phyloP scores from a whole-genome alignment of 179 eudicot species.

The Heliamphora pulchella region DNA sequence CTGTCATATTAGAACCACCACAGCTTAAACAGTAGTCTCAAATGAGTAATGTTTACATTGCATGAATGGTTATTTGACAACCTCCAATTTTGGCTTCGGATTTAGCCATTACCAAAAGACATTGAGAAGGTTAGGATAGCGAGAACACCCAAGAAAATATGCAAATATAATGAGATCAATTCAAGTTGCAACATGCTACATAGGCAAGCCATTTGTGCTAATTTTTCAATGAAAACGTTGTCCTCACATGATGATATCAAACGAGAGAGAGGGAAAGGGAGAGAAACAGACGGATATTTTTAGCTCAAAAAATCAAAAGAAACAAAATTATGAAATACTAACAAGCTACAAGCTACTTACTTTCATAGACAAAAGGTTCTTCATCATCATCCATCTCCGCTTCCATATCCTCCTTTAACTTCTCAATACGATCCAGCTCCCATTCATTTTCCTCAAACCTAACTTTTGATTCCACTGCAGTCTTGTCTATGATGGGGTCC shows the following conservation, averaged over 20 bases:
- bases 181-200: background rate
- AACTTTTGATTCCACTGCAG: constrained; percentile 49
- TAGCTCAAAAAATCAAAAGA: background rate
- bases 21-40: background rate
- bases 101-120: background rate
- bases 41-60: background rate
- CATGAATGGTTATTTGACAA: background rate
- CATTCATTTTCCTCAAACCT: constrained; percentile 79
- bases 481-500: constrained; percentile 85
- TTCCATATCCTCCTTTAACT: constrained; percentile 96
- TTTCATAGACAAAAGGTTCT: constrained; percentile 94
- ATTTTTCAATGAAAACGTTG: background rate
- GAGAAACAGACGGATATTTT: background rate
- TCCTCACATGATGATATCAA: too few relatives aligned
- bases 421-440: constrained; percentile 95
- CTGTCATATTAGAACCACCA: constrained; percentile 27
- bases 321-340: background rate
- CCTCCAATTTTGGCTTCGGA: constrained; percentile 1
- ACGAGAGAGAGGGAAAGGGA: background rate
- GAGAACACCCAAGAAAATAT: background rate
- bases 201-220: background rate
- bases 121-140: background rate
- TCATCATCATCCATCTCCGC: constrained; percentile 98
- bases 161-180: constrained; percentile 5
- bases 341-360: constrained; percentile 44